Base-by-base conservation (phyloP, 495 filamentous ascomycete species). In the Oidiodendron maius region DNA sequence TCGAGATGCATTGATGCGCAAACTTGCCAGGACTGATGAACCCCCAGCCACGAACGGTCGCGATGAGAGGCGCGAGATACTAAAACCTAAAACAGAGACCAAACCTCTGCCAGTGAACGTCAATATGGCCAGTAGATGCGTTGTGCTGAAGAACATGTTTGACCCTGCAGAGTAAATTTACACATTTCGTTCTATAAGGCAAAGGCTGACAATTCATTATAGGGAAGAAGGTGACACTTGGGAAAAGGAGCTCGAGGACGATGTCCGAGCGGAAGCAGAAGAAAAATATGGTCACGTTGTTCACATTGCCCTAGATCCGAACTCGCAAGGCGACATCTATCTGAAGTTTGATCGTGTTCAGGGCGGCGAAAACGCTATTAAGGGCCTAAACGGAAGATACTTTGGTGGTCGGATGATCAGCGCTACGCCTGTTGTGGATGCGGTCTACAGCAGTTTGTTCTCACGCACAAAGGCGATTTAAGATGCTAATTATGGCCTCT, bases 361-460 rank as follows among this genome's bases (percentile, higher is more conserved):
- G 58, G 93, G 91, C 46, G 94, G 91, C 59, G 87, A 96, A 64
- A 97, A 96, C 56, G 93, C 94, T 49, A 90, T 96, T 73, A 93
- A 95, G 64, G 94, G 94, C 52, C 76, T 99, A 45, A 99, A 97
- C 64, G 94, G 94, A 38, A 83, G 94, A 55, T 95, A 89, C 71
- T 99, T 97, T 62, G 91, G 86, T 49, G 89, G 88, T 47, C 77
- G 77, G 49, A 86, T 87, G 69, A 95, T 97, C 66, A 88, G 80
- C 60, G 94, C 91, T 56, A 85, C 89, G 57, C 93, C 89, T 61
- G 89, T 99, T 71, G 90, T 96, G 61, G 93, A 97, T 65, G 89
- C 89, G 54, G 89, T 99, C 66, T 99, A 99, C 81, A 91, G 87
- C 79, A 91, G 86, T 75, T 75, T 95, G 64, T 97, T 95, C 76